These are phyloP conservation scores for Lecanicillium sp. DNA, from an alignment of 2,329 filamentous ascomycete species.

Conservation along the genomic window DNA sequence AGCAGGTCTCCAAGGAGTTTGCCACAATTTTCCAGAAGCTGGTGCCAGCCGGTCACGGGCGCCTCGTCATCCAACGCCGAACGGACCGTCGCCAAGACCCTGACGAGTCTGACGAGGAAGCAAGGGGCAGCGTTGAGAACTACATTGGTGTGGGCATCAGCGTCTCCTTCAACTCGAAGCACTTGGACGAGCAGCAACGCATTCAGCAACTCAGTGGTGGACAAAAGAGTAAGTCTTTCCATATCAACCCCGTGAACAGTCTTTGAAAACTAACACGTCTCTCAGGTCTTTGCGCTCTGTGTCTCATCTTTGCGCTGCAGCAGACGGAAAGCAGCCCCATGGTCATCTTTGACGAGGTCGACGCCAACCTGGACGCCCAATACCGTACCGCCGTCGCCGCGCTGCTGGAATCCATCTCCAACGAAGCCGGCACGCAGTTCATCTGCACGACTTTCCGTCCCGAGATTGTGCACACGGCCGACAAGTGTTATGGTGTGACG, in stretches of 20 bases:
- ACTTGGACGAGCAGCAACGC: slow-evolving; percentile 89
- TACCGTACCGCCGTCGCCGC: slow-evolving; percentile 93
- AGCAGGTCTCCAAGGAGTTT: slow-evolving; percentile 93
- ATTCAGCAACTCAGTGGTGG: slow-evolving; percentile 96
- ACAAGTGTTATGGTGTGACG: slow-evolving; percentile 96
- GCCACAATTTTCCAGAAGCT: slow-evolving; percentile 89
- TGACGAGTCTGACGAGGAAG: slow-evolving; percentile 60
- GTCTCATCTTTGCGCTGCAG: slow-evolving; percentile 97
- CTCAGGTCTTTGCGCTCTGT: slow-evolving; percentile 84
- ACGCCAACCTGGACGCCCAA: slow-evolving; percentile 95
- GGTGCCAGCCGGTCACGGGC: slow-evolving; percentile 85
- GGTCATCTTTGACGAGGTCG: slow-evolving; percentile 98
- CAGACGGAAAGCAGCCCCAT: slow-evolving; percentile 95
- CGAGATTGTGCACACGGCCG: slow-evolving; percentile 89
- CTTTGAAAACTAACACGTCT: slow-evolving; percentile 15
- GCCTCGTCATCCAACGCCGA: slow-evolving; percentile 86
- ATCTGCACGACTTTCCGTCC: slow-evolving; percentile 98
- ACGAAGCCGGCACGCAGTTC: slow-evolving; percentile 66
- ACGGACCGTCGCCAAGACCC: slow-evolving; percentile 60
- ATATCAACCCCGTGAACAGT: too few relatives aligned
- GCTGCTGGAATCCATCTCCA: slow-evolving; percentile 73
- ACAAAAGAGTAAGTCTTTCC: slow-evolving; percentile 83
- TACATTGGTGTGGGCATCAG: slow-evolving; percentile 95
- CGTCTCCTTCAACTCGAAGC: slow-evolving; percentile 97
- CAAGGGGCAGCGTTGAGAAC: slow-evolving; percentile 74